Evolutionary conservation across 306 rosid genomes (phyloP).

Genomic region (Leucaena leucocephala): DNA sequence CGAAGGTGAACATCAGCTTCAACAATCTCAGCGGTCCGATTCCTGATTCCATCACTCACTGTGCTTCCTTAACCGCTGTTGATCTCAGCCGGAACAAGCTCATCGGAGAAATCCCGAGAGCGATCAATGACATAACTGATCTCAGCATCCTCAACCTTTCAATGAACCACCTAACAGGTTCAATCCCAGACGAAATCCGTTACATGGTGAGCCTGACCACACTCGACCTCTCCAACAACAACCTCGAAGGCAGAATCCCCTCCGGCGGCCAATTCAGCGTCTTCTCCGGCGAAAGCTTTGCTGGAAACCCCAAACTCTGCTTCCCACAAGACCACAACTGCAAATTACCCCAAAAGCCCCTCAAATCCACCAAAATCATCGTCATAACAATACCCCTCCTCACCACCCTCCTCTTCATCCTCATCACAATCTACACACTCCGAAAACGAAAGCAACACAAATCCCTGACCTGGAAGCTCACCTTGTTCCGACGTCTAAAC

Average conservation of each 20-base stretch:
- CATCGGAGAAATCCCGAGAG: slow-evolving; percentile 59
- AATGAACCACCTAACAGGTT: slow-evolving; percentile 50
- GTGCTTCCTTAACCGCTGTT: slow-evolving; percentile 47
- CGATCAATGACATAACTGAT: slow-evolving; percentile 45
- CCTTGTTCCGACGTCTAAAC: slow-evolving; percentile 61
- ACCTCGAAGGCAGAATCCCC: slow-evolving; percentile 62
- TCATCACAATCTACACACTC: slow-evolving; percentile 46
- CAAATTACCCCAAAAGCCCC: not conserved
- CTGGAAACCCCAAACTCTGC: slow-evolving; percentile 76
- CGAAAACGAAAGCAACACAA: slow-evolving; percentile 41
- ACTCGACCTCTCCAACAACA: slow-evolving; percentile 71
- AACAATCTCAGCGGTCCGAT: slow-evolving; percentile 62
- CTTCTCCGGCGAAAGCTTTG: slow-evolving; percentile 58
- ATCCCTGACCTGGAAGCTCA: slow-evolving; percentile 65
- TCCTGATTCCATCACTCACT: slow-evolving; percentile 48
- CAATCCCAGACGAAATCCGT: slow-evolving; percentile 61
- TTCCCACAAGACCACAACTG: slow-evolving; percentile 44
- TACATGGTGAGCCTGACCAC: slow-evolving; percentile 68
- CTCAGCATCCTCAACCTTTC: slow-evolving; percentile 70
- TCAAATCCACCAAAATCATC: slow-evolving; percentile 38
- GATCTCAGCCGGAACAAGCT: slow-evolving; percentile 69
- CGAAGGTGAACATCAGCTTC: slow-evolving; percentile 58
- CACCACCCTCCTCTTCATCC: slow-evolving; percentile 36
- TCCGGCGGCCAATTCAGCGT: slow-evolving; percentile 65
- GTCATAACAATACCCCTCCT: slow-evolving; percentile 26